Evolutionary conservation across 164 flowering plant species (phyloP).

Genomic region (Annona cherimola): DNA sequence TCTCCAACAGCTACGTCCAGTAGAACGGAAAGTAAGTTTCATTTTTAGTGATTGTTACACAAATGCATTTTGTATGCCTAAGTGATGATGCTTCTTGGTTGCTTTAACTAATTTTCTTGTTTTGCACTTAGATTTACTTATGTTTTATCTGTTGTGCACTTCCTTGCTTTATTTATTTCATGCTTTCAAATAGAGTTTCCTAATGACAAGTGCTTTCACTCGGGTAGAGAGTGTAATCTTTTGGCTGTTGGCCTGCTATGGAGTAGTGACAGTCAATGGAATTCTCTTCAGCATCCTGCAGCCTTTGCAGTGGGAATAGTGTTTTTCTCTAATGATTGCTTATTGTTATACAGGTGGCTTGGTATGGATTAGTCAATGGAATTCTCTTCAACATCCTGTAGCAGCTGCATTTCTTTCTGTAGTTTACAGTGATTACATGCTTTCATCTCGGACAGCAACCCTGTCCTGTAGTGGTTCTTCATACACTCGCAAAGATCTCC

Average conservation of each 20-base stretch:
- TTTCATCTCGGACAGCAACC: conserved; percentile 46
- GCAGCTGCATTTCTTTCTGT: conserved; percentile 86
- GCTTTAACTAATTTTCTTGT: neutral
- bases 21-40: conserved; percentile 68
- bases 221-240: neutral
- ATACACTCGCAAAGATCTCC: conserved; percentile 63
- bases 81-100: neutral
- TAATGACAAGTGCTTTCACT: neutral
- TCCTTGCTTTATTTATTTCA: neutral
- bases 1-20: conserved; percentile 87
- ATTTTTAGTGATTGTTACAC: neutral
- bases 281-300: neutral
- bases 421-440: conserved; percentile 91
- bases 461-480: conserved; percentile 48
- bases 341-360: conserved; percentile 61
- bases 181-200: neutral
- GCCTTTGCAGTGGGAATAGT: too few relatives aligned
- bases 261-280: neutral
- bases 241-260: neutral
- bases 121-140: neutral
- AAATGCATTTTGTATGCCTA: neutral
- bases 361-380: conserved; percentile 82
- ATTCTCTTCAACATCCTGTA: conserved; percentile 79
- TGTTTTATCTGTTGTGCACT: neutral
- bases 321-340: neutral